These are phyloP conservation scores for Oryza punctata DNA, from an alignment of 176 grass and related monocot species.

Conservation along the genomic window DNA sequence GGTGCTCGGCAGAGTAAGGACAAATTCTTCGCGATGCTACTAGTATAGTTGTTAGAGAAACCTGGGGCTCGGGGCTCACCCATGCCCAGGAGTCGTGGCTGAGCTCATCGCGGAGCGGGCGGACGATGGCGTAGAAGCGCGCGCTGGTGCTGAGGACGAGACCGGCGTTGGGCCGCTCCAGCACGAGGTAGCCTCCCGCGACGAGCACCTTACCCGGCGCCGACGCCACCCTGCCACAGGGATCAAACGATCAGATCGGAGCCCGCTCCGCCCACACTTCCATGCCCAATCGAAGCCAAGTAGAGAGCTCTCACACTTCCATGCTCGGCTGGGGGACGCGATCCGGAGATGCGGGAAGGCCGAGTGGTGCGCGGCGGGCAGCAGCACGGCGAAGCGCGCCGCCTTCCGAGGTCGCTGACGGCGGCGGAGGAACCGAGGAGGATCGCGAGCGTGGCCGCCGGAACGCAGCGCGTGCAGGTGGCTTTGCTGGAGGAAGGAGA, in stretches of 20 bases:
- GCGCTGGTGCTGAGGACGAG: constrained; percentile 90
- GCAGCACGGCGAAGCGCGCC: background rate
- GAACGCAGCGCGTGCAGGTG: too few relatives aligned
- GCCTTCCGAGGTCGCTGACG: background rate
- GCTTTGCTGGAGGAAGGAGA: too few relatives aligned
- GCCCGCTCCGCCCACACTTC: background rate
- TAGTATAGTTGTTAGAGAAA: background rate
- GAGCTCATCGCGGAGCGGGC: constrained; percentile 64
- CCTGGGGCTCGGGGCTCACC: constrained; percentile 36
- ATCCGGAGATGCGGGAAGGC: background rate
- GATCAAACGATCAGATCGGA: constrained; percentile 30
- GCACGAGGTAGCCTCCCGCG: constrained; percentile 82
- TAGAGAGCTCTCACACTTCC: too few relatives aligned
- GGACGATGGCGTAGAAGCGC: constrained; percentile 81
- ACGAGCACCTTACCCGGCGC: constrained; percentile 90
- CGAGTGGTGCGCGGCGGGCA: too few relatives aligned
- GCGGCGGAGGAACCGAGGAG: constrained; percentile 42
- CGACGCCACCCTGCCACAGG: constrained; percentile 69
- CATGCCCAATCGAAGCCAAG: background rate
- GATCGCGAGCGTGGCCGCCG: too few relatives aligned
- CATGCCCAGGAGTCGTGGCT: constrained; percentile 71
- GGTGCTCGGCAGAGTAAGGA: constrained; percentile 1
- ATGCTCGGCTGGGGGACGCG: background rate
- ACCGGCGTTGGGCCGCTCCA: constrained; percentile 84
- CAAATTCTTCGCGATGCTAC: background rate